Base-by-base conservation (phyloP, 2,329 filamentous ascomycete species). In the Domatiomyces globalis region DNA sequence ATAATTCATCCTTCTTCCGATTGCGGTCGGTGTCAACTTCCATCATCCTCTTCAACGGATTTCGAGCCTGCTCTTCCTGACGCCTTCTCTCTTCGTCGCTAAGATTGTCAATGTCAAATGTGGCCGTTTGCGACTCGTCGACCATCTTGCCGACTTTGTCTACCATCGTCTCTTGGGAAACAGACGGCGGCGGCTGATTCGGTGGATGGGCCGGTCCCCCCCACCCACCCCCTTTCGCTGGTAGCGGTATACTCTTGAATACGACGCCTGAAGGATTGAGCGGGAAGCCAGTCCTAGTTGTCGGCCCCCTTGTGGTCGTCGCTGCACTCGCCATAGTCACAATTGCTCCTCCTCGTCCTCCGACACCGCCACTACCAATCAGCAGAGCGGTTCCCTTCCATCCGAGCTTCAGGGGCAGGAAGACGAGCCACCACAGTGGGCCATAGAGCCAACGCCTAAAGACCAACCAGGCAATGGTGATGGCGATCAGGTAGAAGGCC, bases 361-460 rank as follows among this genome's bases (percentile, higher is more conserved):
- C 47, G 33, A 9, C 33, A 8, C 45, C 45, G 15, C 46, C 67
- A 1, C 69, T 73, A 29, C 73, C 72, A 19, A 84, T 67, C 2
- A 81, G 69, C 15, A 74, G 73, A 53, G 81, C 71, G 12, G 77
- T 66, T 49, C 78, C 65, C 25, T 77, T 80, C 61, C 83, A 83
- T 9, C 83, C 56, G 18, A 85, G 65, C 61, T 81, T 81, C n/a
- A 90, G 60, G 1, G 90, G 90, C 52, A 92, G 71, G 78, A 85
- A 90, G 20, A 95, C 68, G 19, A 96, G 73, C 85, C 87, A 92
- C 83, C 86, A 94, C 52, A 87, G 68, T 1, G 92, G 92, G 0
- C 92, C 90, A 70, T 94, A 98, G 6, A 98, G 64, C 43, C 90
- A 73, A 45, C 92, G 74, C 25, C 92, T 75, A 63, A 94, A 95